Evolutionary conservation across 2,329 filamentous ascomycete genomes (phyloP), one percentile per base, ranked within the genome.

Genomic region (Paradendryphiella salina): DNA sequence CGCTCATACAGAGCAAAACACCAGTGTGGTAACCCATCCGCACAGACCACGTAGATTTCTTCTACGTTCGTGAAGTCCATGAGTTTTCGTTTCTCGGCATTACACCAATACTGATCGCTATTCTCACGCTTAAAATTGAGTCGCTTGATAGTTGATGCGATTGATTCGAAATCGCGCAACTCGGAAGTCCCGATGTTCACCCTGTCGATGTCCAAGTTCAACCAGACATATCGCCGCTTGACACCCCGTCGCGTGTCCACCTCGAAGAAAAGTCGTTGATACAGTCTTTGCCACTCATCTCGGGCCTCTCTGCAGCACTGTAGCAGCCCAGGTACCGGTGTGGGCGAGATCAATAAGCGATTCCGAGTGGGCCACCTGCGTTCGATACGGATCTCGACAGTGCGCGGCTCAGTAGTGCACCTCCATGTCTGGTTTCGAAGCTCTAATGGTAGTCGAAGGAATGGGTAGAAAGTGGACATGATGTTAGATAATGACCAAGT

Each of bases 181-280:
- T 21, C 2, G 9, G 34, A 46, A 6, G 18, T 1, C 10, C 53
- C 42, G 1, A 53, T 47, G 20, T 53, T 14, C 2, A 53, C n/a
- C 29, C 53, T 28, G 26, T 53, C 50, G 14, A 47, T 56, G 11
- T 53, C 23, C 29, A 53, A 5, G 21, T 53, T 32, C 42, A 53
- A 4, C 53, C 50, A 56, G 7, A 47, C 26, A 36, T 56, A 53
- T 10, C 50, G 41, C 23, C 23, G 37, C 11, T 46, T 36, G 0
- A 18, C 87, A 83, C 41, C n/a, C n/a, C n/a, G n/a, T n/a, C n/a
- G n/a, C n/a, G n/a, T n/a, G n/a, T n/a, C n/a, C n/a, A n/a, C n/a
- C n/a, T n/a, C n/a, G n/a, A n/a, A n/a, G 96, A 96, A 61, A 3
- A 47, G 23, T 40, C 28, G 28, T 20, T 52, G 1, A 20, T 57